A percentile compares a stretch with the other conserved stretches of the same genome.
Conservation (phyloP, 192 early-diverging fungal genomes). For the Podila minutissima region DNA sequence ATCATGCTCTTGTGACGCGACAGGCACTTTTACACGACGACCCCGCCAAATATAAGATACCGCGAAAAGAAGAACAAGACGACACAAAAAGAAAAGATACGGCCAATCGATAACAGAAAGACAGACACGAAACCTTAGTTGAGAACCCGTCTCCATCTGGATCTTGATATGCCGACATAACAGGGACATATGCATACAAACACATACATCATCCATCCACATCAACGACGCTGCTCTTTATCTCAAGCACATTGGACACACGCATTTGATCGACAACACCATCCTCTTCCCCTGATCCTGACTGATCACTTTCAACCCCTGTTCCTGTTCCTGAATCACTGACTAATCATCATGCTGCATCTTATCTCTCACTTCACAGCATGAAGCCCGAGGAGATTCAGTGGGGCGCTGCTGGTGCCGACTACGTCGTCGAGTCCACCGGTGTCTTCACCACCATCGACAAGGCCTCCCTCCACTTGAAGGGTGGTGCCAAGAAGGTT, state of each 20-base stretch:
- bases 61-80: not conserved
- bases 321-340: not conserved
- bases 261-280: not conserved
- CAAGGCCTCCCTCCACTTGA: constrained; percentile 86
- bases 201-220: not conserved
- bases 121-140: not conserved
- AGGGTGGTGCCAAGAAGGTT: constrained; percentile 97
- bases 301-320: not conserved
- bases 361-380: not conserved
- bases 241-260: not conserved
- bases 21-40: not conserved
- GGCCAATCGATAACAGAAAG: constrained; percentile 1
- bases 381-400: constrained; percentile 88
- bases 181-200: not conserved
- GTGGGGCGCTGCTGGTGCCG: constrained; percentile 86
- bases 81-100: not conserved
- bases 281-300: not conserved
- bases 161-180: too few relatives aligned
- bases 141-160: too few relatives aligned
- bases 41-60: not conserved
- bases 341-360: not conserved
- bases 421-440: constrained; percentile 98
- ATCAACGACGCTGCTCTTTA: not conserved
- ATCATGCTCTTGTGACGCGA: not conserved
- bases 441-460: constrained; percentile 98